phyloP scores from a whole-genome alignment of 2,329 filamentous ascomycete genomes.

The Pseudocercospora fijiensis region DNA sequence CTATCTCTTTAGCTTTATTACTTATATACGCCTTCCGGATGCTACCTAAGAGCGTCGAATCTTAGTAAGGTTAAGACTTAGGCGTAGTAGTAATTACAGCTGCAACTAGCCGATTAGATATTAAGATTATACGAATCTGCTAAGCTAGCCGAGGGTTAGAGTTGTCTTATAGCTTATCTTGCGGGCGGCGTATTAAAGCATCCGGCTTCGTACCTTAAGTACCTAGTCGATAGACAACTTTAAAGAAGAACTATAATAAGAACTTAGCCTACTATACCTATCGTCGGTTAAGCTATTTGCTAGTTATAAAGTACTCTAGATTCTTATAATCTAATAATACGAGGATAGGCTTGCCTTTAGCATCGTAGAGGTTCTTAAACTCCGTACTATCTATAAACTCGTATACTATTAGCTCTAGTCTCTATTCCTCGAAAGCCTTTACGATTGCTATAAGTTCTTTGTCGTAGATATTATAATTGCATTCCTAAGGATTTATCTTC shows the following conservation, averaged over 20 bases:
- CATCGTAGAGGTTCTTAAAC: constrained; percentile 7
- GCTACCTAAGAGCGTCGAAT: neutral
- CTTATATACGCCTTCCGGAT: neutral
- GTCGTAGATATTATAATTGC: constrained; percentile 17
- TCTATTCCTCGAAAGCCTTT: no score
- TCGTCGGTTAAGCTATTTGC: constrained; percentile 33
- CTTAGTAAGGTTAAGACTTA: neutral
- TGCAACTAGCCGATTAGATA: neutral
- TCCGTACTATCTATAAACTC: constrained; percentile 22
- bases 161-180: neutral
- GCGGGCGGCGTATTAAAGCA: neutral
- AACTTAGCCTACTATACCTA: constrained; percentile 32
- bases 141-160: neutral
- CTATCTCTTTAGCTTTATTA: neutral
- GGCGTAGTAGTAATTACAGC: neutral
- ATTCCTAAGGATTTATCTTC: constrained; percentile 11
- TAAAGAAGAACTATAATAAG: constrained; percentile 28
- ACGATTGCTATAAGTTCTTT: constrained; percentile 27
- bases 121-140: neutral
- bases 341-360: neutral
- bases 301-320: constrained; percentile 36
- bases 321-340: constrained; percentile 36
- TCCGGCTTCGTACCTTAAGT: neutral
- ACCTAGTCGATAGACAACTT: constrained; percentile 22
- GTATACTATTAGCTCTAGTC: constrained; percentile 32